Conservation (phyloP, 2,329 filamentous ascomycete genomes). For the Ascochyta lentis region DNA sequence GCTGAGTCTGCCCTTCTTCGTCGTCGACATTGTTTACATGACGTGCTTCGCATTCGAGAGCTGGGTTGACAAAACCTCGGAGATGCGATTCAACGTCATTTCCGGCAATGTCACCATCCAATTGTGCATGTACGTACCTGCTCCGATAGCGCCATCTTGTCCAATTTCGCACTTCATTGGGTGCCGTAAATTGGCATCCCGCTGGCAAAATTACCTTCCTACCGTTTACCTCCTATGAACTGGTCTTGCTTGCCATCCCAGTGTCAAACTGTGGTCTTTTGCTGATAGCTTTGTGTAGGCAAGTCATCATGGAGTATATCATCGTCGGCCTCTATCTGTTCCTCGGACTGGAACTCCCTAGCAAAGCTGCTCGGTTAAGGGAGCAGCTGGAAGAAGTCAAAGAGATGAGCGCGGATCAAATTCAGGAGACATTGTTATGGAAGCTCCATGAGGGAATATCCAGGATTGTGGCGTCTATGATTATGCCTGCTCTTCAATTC, state of each 20-base stretch:
- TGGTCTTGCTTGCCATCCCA: neutral
- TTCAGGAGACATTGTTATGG: conserved; percentile 43
- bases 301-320: conserved; percentile 47
- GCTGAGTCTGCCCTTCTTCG: conserved; percentile 44
- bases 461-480: conserved; percentile 36
- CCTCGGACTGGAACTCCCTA: conserved; percentile 39
- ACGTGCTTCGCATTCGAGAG: conserved; percentile 47
- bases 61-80: conserved; percentile 20
- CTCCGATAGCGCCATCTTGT: neutral
- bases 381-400: conserved; percentile 39
- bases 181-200: neutral
- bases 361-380: conserved; percentile 39
- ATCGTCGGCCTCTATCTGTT: conserved; percentile 43
- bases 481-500: conserved; percentile 42
- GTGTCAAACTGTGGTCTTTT: neutral
- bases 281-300: conserved; percentile 24
- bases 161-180: neutral
- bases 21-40: conserved; percentile 48
- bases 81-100: conserved; percentile 45
- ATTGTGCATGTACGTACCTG: conserved; percentile 44
- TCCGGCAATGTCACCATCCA: conserved; percentile 44
- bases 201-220: neutral
- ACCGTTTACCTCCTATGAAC: neutral
- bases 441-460: conserved; percentile 40
- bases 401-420: conserved; percentile 35